Evolutionary conservation across 371 early-diverging fungal genomes (phyloP), one percentile per base, ranked within the genome.

Genomic region (Phascolomyces articulosus): DNA sequence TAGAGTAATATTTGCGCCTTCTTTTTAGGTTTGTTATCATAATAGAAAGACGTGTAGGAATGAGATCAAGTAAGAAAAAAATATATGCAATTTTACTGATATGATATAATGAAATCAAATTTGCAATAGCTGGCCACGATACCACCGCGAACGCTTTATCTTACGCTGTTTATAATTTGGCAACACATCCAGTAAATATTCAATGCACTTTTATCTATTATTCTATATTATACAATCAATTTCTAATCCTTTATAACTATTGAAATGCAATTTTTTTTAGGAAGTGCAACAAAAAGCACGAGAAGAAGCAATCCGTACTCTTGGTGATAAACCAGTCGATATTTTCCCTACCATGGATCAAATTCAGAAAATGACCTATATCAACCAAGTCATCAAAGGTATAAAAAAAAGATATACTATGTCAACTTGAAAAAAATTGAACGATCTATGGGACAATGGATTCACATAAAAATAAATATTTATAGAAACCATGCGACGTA

Each of bases 91-190:
- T 13, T 38, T 38, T 38, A 38, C 38, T n/a, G n/a, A n/a, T n/a
- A n/a, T n/a, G n/a, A n/a, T n/a, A n/a, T n/a, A n/a, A n/a, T n/a
- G n/a, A n/a, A n/a, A n/a, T n/a, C n/a, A n/a, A n/a, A n/a, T n/a
- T n/a, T n/a, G n/a, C n/a, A n/a, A n/a, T 81, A 40, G 83, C 55
- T 49, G 78, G 82, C 7, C 84, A 82, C 44, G 80, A 86, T n/a
- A 86, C 85, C 0, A 82, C 84, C 3, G 73, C 85, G 21, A 41
- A 48, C 26, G 60, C 72, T 16, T 64, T 77, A 16, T 21, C 71
- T 2, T 71, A 63, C 26, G 66, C 67, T 3, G 23, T 75, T 4
- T 73, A 70, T 26, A 59, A 73, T 31, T 29, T 80, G 34, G 80
- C 80, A 10, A 59, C 55, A 0, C 10, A 73, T 29, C 71, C 67